Evolutionary conservation across 768 basidiomycete genomes (phyloP).

Genomic region (Peribolospora kevripleyi): DNA sequence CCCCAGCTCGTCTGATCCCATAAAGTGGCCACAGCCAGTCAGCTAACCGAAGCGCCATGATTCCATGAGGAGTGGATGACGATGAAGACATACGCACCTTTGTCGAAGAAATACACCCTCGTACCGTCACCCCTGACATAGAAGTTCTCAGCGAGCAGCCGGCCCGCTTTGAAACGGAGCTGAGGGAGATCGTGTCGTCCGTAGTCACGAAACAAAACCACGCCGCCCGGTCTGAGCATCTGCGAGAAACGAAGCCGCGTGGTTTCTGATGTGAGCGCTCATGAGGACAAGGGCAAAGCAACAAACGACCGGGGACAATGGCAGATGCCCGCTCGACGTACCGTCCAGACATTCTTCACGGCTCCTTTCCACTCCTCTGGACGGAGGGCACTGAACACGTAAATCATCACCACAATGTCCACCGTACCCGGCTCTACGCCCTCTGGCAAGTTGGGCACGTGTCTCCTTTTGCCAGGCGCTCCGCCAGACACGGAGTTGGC

Average conservation of each 20-base stretch:
- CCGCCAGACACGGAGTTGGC: constrained; percentile 22
- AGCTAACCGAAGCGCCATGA: background rate
- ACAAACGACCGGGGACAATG: background rate
- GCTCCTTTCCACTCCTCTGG: constrained; percentile 76
- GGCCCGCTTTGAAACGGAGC: constrained; percentile 63
- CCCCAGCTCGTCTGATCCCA: constrained; percentile 25
- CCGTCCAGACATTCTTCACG: constrained; percentile 51
- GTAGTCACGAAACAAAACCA: constrained; percentile 72
- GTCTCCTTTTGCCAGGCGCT: too few relatives aligned
- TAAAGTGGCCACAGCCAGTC: background rate
- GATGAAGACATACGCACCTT: constrained; percentile 27
- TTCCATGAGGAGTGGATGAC: background rate
- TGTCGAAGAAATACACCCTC: constrained; percentile 84
- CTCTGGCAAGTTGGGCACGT: constrained; percentile 22
- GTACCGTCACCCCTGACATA: constrained; percentile 95
- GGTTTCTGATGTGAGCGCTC: background rate
- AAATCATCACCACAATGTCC: constrained; percentile 76
- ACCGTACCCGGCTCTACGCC: constrained; percentile 42
- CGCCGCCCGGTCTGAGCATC: constrained; percentile 77
- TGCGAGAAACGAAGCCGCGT: constrained; percentile 17
- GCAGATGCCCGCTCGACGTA: constrained; percentile 16
- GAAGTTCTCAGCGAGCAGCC: constrained; percentile 75
- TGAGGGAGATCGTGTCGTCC: constrained; percentile 88
- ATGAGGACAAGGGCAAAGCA: background rate
- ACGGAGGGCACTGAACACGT: constrained; percentile 78